phyloP scores from a whole-genome alignment of 2,329 filamentous ascomycete species.

The Ophiosphaerella herpotricha region DNA sequence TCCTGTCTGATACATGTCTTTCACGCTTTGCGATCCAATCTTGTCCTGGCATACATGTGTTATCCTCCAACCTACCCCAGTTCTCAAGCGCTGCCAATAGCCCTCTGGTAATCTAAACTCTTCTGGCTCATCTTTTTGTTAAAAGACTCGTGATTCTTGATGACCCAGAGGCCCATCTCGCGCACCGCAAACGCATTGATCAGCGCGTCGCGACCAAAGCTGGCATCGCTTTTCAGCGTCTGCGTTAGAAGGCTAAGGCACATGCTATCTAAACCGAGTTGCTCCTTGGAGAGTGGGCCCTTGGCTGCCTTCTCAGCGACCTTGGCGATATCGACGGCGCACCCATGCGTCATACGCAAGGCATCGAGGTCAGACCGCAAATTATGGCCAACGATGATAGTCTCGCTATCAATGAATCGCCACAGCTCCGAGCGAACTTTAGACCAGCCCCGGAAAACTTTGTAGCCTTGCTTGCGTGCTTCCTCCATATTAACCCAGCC shows the following conservation, averaged over 20 bases:
- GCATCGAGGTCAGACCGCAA: conserved; percentile 39
- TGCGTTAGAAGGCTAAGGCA: conserved; percentile 23
- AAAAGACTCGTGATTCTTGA: conserved; percentile 47
- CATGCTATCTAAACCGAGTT: conserved; percentile 38
- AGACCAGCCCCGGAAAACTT: conserved; percentile 40
- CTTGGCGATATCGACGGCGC: conserved; percentile 38
- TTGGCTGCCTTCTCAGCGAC: conserved; percentile 40
- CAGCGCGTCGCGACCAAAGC: conserved; percentile 53
- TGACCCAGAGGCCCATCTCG: conserved; percentile 54
- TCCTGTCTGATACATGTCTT: too few species aligned
- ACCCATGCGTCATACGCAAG: conserved; percentile 42
- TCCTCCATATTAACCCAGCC: conserved; percentile 30
- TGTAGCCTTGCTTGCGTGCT: conserved; percentile 33
- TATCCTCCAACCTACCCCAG: too few species aligned
- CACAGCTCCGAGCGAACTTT: conserved; percentile 36
- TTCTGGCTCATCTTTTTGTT: conserved; percentile 42
- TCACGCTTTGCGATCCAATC: too few species aligned
- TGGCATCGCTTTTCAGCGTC: conserved; percentile 15
- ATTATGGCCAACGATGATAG: conserved; percentile 42
- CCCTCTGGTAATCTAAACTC: conserved; percentile 29
- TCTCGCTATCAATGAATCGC: conserved; percentile 37
- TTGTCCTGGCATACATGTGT: too few species aligned
- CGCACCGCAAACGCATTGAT: conserved; percentile 57
- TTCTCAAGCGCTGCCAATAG: neutral
- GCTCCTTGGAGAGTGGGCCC: conserved; percentile 35